Evolutionary conservation across 2,329 filamentous ascomycete species (phyloP).

Genomic region (Meredithiella fracta): DNA sequence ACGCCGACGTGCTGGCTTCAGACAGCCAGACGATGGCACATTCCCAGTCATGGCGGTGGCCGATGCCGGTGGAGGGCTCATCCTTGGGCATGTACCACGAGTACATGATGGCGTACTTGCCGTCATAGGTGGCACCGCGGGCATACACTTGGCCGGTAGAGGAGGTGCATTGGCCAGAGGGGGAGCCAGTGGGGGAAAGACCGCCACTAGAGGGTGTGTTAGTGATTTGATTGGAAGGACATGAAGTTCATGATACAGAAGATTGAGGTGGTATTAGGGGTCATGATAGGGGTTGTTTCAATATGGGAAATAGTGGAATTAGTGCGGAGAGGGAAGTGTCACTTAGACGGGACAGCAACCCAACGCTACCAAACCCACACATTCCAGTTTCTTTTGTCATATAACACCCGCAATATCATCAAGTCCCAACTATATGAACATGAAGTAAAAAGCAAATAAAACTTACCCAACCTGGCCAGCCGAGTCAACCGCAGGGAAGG

Average conservation of each 20-base stretch:
- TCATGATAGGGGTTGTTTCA: no score
- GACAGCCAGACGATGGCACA: slow-evolving; percentile 21
- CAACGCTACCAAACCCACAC: no score
- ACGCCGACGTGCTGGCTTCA: slow-evolving; percentile 17
- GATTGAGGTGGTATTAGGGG: no score
- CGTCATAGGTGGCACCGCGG: slow-evolving; percentile 20
- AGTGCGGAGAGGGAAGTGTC: no score
- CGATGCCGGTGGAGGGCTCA: slow-evolving; percentile 20
- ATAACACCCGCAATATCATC: no score
- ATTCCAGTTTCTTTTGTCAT: no score
- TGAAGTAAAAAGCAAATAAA: no score
- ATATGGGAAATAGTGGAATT: no score
- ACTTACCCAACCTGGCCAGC: slow-evolving; percentile 38
- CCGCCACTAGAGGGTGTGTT: slow-evolving; percentile 21
- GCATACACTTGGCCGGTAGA: slow-evolving; percentile 25
- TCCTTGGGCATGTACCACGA: slow-evolving; percentile 32
- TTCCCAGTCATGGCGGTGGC: slow-evolving; percentile 28
- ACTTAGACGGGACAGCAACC: no score
- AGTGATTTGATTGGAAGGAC: no score
- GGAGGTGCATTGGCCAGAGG: slow-evolving; percentile 21
- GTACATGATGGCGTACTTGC: slow-evolving; percentile 25
- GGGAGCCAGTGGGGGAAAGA: slow-evolving; percentile 20
- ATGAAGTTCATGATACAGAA: no score
- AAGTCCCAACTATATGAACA: background rate
- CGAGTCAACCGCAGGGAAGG: slow-evolving; percentile 43